phyloP scores from a whole-genome alignment of 129 eudicot species.

The Scalesia atractyloides region DNA sequence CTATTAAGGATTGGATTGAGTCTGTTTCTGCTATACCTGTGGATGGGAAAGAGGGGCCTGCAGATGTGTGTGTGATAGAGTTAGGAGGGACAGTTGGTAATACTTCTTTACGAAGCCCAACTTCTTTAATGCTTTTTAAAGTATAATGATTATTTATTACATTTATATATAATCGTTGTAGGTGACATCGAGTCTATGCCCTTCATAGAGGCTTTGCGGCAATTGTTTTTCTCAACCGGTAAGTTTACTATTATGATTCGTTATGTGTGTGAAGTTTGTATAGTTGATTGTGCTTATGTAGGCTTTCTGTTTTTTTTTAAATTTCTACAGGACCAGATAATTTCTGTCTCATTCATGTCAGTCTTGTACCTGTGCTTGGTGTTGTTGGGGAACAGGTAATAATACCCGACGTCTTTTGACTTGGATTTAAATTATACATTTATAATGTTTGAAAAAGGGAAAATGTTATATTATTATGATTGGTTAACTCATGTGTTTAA shows the following conservation, averaged over 20 bases:
- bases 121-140: conserved; percentile 3
- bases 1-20: conserved; percentile 92
- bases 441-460: conserved; percentile 13
- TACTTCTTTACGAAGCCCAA: conserved; percentile 14
- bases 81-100: conserved; percentile 98
- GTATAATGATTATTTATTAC: conserved; percentile 1
- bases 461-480: conserved; percentile 1
- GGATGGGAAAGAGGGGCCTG: conserved; percentile 91
- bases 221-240: conserved; percentile 84
- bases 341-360: conserved; percentile 94
- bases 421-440: background rate
- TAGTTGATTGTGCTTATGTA: conserved; percentile 8
- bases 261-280: background rate
- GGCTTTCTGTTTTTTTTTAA: conserved; percentile 17
- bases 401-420: conserved; percentile 26
- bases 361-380: conserved; percentile 93
- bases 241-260: conserved; percentile 17
- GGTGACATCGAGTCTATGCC: conserved; percentile 99
- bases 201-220: conserved; percentile 96
- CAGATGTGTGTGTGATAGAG: conserved; percentile 97
- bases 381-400: conserved; percentile 95
- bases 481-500: conserved; percentile 1
- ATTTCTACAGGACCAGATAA: conserved; percentile 78
- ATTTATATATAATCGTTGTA: conserved; percentile 29
- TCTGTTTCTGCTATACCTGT: conserved; percentile 82